A percentile compares a stretch with the other conserved stretches of the same genome.
These are phyloP conservation scores for Chalara sp. DNA, from an alignment of 2,329 filamentous ascomycete species.

Conservation along the genomic window DNA sequence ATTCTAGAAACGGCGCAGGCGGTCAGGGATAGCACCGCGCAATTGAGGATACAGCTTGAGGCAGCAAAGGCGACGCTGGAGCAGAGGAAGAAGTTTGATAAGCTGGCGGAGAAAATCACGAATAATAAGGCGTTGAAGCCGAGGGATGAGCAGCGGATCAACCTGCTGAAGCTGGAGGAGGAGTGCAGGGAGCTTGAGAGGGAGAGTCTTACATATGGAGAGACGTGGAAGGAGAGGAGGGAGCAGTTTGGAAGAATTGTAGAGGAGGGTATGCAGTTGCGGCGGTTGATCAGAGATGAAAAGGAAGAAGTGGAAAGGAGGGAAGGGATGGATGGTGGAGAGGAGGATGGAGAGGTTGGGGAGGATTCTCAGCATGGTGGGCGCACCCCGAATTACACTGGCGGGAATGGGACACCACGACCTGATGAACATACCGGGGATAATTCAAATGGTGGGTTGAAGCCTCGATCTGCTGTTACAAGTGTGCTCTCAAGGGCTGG, in stretches of 20 bases:
- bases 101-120: slow-evolving; percentile 80
- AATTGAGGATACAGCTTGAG: slow-evolving; percentile 68
- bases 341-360: slow-evolving; percentile 54
- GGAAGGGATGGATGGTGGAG: slow-evolving; percentile 65
- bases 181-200: slow-evolving; percentile 84
- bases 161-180: slow-evolving; percentile 74
- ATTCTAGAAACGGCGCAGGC: slow-evolving; percentile 73
- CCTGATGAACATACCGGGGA: slow-evolving; percentile 45
- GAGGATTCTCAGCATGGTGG: slow-evolving; percentile 40
- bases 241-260: slow-evolving; percentile 86
- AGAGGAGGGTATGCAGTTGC: slow-evolving; percentile 81
- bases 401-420: slow-evolving; percentile 40
- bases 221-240: slow-evolving; percentile 76
- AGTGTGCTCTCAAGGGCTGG: slow-evolving; percentile 33
- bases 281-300: slow-evolving; percentile 84
- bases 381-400: slow-evolving; percentile 44
- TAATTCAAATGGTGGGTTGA: slow-evolving; percentile 35
- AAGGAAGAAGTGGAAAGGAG: slow-evolving; percentile 89
- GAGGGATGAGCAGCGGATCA: slow-evolving; percentile 74
- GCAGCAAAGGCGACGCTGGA: slow-evolving; percentile 68
- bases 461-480: slow-evolving; percentile 20
- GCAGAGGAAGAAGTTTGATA: slow-evolving; percentile 80
- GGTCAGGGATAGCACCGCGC: slow-evolving; percentile 68
- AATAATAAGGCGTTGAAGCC: slow-evolving; percentile 72
- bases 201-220: slow-evolving; percentile 74